Base-by-base conservation (phyloP, 306 rosid genomes). In the Vicia sativa region DNA sequence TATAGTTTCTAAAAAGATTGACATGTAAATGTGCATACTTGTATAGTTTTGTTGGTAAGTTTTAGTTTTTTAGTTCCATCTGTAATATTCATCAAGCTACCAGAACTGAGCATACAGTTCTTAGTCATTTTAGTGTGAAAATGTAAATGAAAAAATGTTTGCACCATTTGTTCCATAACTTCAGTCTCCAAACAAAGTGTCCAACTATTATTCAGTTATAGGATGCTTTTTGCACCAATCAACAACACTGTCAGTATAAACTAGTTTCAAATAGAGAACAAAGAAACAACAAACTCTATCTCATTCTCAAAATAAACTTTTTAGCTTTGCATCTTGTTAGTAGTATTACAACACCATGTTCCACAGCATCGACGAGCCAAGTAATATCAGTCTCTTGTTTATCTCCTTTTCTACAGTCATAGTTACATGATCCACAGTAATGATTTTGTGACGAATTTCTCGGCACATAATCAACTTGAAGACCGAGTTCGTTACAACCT, bases 351-450 rank as follows among this genome's bases (percentile, higher is more conserved):
- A 95, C 90, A 39, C 87, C 96, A 62, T 85, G 81, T 64, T 88
- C 81, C 65, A 90, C 97, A 35, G 92, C 92, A 76, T 93, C 98
- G 16, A 88, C 87, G 0, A 93, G 90, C 98, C 98, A 93, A 21
- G 97, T 93, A 45, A 73, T 70, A 21, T 88, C 85, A 31, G 91
- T 83, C 69, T 91, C 97, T 69, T 76, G 85, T 67, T 93, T 93
- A 5, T 93, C 85, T 6, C 95, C 95, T 37, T 58, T 83, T 39
- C 77, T 73, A 72, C 98, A 93, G 2, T 96, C 97, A 59, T 75
- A 83, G 60, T 80, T 84, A 63, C 97, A 93, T 5, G 91, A 81
- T 9, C 97, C 98, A 44, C 96, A 90, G 16, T 74, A 90, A 70
- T 90, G 98, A 44, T 42, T 23, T 29, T 78, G 79, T 1, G 92